A percentile compares a stretch with the other conserved stretches of the same genome.
phyloP scores from a whole-genome alignment of 192 early-diverging fungal genomes.

The Lobosporangium transversale region DNA sequence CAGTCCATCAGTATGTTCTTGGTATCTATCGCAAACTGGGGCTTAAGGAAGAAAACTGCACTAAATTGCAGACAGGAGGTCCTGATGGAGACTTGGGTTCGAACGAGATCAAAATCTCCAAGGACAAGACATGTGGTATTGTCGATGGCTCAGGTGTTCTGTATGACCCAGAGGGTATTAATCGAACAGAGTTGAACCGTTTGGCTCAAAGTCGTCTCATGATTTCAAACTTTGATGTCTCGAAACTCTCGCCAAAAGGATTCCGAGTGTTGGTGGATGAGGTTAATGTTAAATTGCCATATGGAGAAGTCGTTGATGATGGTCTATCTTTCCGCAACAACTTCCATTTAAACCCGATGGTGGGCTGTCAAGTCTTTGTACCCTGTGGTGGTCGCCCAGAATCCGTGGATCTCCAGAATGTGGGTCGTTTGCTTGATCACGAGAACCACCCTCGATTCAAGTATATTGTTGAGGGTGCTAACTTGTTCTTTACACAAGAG shows the following conservation, averaged over 20 bases:
- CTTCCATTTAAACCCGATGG: constrained; percentile 90
- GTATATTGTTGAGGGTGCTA: constrained; percentile 99
- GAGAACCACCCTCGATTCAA: constrained; percentile 93
- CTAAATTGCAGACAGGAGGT: constrained; percentile 97
- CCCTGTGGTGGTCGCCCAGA: constrained; percentile 99
- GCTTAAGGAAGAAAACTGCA: constrained; percentile 84
- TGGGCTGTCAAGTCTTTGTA: constrained; percentile 90
- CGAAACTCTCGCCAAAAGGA: constrained; percentile 83
- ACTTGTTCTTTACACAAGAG: constrained; percentile 99
- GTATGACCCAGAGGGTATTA: constrained; percentile 91
- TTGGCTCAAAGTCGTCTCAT: constrained; percentile 85
- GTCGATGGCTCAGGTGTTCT: constrained; percentile 97
- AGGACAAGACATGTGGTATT: constrained; percentile 92
- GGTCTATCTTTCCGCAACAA: constrained; percentile 96
- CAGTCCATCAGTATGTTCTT: constrained; percentile 99
- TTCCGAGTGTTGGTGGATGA: constrained; percentile 96
- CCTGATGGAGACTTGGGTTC: constrained; percentile 98
- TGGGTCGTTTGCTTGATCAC: constrained; percentile 75
- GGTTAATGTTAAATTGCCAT: constrained; percentile 85
- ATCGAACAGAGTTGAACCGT: constrained; percentile 85
- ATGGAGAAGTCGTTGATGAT: constrained; percentile 86
- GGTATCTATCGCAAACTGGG: constrained; percentile 90
- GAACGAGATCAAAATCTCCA: constrained; percentile 99
- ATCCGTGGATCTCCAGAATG: constrained; percentile 93
- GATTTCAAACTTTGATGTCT: constrained; percentile 88